A percentile compares a stretch with the other conserved stretches of the same genome.
These are phyloP conservation scores for Fusarium staphyleae DNA, from an alignment of 2,329 filamentous ascomycete genomes.

Conservation along the genomic window DNA sequence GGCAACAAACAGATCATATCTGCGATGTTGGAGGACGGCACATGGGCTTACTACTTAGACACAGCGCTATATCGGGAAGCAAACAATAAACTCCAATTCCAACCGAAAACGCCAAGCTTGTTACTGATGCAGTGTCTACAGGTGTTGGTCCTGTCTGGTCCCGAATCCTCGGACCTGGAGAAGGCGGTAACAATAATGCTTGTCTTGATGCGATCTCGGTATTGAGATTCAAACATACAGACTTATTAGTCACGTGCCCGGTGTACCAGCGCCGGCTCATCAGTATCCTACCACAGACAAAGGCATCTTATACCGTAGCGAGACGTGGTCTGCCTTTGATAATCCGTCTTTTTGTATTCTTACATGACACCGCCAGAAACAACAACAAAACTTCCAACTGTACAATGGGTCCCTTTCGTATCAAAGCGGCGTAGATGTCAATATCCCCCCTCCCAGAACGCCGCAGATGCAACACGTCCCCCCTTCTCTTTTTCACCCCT, in stretches of 20 bases:
- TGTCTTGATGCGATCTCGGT: no score
- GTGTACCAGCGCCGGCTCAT: neutral
- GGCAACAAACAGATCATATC: neutral
- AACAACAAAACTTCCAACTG: slow-evolving; percentile 8
- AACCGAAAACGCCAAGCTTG: neutral
- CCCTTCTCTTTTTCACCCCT: neutral
- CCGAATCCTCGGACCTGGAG: slow-evolving; percentile 7
- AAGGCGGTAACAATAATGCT: no score
- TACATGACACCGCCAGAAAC: slow-evolving; percentile 14
- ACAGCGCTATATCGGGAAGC: no score
- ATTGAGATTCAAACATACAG: neutral
- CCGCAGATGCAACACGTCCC: slow-evolving; percentile 35
- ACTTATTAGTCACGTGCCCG: no score
- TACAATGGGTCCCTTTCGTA: slow-evolving; percentile 21
- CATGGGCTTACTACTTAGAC: no score
- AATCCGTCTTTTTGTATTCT: slow-evolving; percentile 24
- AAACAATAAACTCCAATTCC: neutral
- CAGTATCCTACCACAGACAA: neutral
- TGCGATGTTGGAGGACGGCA: neutral
- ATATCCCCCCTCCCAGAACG: slow-evolving; percentile 31
- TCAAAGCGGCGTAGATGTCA: slow-evolving; percentile 37
- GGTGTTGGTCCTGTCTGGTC: neutral
- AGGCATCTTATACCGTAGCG: no score
- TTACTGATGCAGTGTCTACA: neutral
- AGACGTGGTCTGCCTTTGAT: neutral